Conservation (phyloP, 345 rosid species). For the Lepidium sativum region DNA sequence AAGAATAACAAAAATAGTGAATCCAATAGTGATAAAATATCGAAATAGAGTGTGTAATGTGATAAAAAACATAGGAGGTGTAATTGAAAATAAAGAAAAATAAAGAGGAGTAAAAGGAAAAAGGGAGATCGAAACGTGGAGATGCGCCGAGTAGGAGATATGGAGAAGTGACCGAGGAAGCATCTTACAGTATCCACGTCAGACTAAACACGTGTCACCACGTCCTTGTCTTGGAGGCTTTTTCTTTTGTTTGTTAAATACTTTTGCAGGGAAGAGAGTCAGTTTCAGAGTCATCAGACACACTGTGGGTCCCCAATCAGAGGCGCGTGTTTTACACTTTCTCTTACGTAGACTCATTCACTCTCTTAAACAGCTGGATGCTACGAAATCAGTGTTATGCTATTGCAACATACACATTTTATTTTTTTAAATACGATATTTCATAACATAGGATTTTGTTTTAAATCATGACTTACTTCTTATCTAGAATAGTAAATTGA, state of each 20-base stretch:
- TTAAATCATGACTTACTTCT: background rate
- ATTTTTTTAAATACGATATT: too few species aligned
- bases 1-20: too few species aligned
- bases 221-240: constrained; percentile 3
- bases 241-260: background rate
- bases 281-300: constrained; percentile 18
- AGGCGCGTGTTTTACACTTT: constrained; percentile 10
- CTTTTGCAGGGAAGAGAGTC: constrained; percentile 3
- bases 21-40: too few species aligned
- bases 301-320: background rate
- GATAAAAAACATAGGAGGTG: background rate
- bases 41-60: background rate
- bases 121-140: constrained; percentile 16
- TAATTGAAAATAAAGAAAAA: background rate
- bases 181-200: constrained; percentile 19
- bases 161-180: constrained; percentile 28
- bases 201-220: constrained; percentile 19
- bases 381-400: constrained; percentile 5
- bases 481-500: background rate
- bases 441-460: background rate
- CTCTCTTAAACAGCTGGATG: constrained; percentile 13
- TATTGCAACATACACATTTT: too few species aligned
- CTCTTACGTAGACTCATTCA: constrained; percentile 26
- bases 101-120: background rate
- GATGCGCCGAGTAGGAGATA: constrained; percentile 23